Conservation (phyloP, 305 asterid genomes). For the Rubia balearica region DNA sequence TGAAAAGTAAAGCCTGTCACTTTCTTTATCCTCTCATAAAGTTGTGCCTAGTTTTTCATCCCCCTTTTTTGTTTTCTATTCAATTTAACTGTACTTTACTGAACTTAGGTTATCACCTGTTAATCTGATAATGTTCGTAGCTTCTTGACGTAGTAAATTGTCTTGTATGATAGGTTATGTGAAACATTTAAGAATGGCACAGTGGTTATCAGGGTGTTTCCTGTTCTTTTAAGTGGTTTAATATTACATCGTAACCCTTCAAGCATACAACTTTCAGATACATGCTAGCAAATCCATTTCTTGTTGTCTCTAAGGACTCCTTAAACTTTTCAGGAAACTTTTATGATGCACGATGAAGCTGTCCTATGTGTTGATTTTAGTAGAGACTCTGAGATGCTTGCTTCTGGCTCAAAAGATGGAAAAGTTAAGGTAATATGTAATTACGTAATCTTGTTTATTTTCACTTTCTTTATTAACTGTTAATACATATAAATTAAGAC, state of each 20-base stretch:
- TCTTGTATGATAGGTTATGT: background rate
- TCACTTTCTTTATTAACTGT: background rate
- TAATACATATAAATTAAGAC: background rate
- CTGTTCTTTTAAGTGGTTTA: background rate
- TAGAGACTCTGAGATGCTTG: conserved; percentile 97
- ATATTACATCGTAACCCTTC: background rate
- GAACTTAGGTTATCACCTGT: background rate
- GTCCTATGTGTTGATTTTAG: conserved; percentile 95
- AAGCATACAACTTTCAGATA: conserved; percentile 1
- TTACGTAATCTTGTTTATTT: conserved; percentile 6
- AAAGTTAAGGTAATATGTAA: conserved; percentile 65
- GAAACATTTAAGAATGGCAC: background rate
- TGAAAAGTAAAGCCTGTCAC: background rate
- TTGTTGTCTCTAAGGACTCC: background rate
- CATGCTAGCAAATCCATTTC: background rate
- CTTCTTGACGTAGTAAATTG: background rate
- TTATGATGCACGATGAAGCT: conserved; percentile 98
- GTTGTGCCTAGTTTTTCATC: background rate
- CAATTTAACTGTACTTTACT: background rate
- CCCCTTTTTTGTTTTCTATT: background rate
- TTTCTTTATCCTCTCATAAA: background rate
- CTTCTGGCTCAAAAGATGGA: conserved; percentile 98
- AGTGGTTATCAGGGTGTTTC: background rate
- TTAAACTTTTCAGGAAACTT: conserved; percentile 64
- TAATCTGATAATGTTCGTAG: background rate